Evolutionary conservation across 2,329 filamentous ascomycete species (phyloP).

Genomic region (Fulvia fulva): DNA sequence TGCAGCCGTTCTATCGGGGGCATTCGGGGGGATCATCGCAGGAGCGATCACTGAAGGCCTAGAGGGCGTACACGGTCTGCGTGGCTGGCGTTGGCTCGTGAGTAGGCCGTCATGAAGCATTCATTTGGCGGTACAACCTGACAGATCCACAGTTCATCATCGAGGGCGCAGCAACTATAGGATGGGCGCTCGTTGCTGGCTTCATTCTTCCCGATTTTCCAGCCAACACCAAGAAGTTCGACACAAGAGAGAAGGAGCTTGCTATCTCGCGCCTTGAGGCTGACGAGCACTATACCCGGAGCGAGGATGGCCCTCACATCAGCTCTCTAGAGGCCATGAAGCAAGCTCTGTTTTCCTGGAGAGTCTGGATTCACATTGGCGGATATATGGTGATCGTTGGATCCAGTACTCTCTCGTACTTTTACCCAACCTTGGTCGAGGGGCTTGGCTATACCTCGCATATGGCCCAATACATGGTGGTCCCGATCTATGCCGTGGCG

Average conservation of each 20-base stretch:
- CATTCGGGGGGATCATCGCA: constrained; percentile 45
- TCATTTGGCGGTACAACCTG: background rate
- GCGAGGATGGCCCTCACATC: constrained; percentile 31
- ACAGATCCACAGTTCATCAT: constrained; percentile 22
- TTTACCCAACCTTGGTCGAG: constrained; percentile 52
- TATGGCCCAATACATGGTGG: constrained; percentile 49
- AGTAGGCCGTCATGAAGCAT: background rate
- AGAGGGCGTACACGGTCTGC: constrained; percentile 38
- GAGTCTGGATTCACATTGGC: constrained; percentile 47
- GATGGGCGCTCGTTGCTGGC: constrained; percentile 39
- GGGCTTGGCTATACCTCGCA: constrained; percentile 47
- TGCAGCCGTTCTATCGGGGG: constrained; percentile 54
- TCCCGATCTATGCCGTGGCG: constrained; percentile 48
- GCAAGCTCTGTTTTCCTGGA: constrained; percentile 42
- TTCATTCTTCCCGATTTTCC: constrained; percentile 52
- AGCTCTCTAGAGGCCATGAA: constrained; percentile 38
- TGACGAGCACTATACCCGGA: constrained; percentile 39
- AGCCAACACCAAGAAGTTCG: constrained; percentile 42
- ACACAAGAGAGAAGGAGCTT: constrained; percentile 40
- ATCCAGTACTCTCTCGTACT: constrained; percentile 51
- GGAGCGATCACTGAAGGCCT: constrained; percentile 35
- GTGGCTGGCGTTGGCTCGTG: constrained; percentile 39
- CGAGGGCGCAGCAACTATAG: constrained; percentile 43
- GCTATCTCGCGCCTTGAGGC: constrained; percentile 45
- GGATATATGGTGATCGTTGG: constrained; percentile 51